Base-by-base conservation (phyloP, 441 rosid species). In the Pelargonium australe region DNA sequence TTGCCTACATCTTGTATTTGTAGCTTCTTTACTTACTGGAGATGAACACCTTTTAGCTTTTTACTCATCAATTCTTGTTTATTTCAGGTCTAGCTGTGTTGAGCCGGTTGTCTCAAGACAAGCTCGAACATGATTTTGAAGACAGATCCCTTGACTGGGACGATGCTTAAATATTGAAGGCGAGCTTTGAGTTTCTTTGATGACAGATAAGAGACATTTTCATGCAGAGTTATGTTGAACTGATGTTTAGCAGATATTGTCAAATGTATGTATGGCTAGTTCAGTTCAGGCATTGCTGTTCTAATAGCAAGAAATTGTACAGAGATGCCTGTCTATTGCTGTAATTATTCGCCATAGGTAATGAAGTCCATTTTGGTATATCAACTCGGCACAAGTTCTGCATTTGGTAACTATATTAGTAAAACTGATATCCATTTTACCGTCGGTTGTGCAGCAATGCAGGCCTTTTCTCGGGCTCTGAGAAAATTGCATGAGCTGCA, bases 31-130 rank as follows among this genome's bases (percentile, higher is more conserved):
- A 37, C 41, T 9, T 58, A 58, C 20, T 7, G 9, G 2, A 19
- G 20, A 57, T 57, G 2, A 57, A 58, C 31, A 20, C 23, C 13
- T 58, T 58, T 58, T 49, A 49, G 55, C 14, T 49, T 16, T 49
- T 49, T 13, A 16, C 16, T 49, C 16, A 49, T 49, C 55, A 12
- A 49, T 49, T 49, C 5, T 49, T 13, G 13, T 49, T n/a, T n/a
- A 10, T 49, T 65, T 69, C 85, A 92, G 98, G 96, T 76, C 88
- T 89, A 23, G 89, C 90, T 55, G 80, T 89, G 76, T 90, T 92
- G 98, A 84, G 92, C 70, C 87, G 86, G 79, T 67, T 92, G 80
- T 86, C 80, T 28, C 77, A 79, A 47, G 81, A 70, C 82, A 78
- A 87, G 77, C 83, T 86, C 4, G 92, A 85, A 7, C 70, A 74